These are phyloP conservation scores for Metschnikowia arizonensis DNA, from an alignment of 805 yeast genomes.

Conservation along the genomic window DNA sequence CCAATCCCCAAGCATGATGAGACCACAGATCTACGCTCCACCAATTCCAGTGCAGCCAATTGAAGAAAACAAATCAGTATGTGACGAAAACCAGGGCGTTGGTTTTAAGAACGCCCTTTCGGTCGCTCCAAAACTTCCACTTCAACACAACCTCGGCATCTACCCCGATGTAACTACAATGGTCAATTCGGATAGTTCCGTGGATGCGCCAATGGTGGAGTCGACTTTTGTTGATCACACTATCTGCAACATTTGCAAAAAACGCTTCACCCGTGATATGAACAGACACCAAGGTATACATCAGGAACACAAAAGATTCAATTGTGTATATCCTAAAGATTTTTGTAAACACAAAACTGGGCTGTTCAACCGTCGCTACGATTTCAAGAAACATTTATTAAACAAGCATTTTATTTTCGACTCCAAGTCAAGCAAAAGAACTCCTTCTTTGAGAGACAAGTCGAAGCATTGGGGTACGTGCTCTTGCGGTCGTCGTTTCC, in stretches of 20 bases:
- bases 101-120: background rate
- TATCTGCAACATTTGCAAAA: slow-evolving; percentile 51
- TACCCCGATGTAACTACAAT: slow-evolving; percentile 39
- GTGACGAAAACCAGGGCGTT: background rate
- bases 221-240: slow-evolving; percentile 35
- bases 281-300: slow-evolving; percentile 62
- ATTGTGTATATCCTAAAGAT: slow-evolving; percentile 53
- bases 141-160: slow-evolving; percentile 10
- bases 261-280: slow-evolving; percentile 55
- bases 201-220: slow-evolving; percentile 36
- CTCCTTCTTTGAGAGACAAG: slow-evolving; percentile 52
- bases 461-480: slow-evolving; percentile 50
- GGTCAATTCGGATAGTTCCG: slow-evolving; percentile 32
- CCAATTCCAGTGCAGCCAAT: background rate
- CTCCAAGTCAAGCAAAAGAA: slow-evolving; percentile 38
- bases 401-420: slow-evolving; percentile 59
- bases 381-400: slow-evolving; percentile 60
- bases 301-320: slow-evolving; percentile 52
- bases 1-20: background rate
- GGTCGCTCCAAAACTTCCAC: background rate
- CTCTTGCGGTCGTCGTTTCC: slow-evolving; percentile 34
- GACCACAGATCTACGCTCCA: background rate
- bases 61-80: background rate
- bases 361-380: slow-evolving; percentile 63
- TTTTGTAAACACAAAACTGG: slow-evolving; percentile 57